These are phyloP conservation scores for Arachis hypogaea DNA, from an alignment of 306 rosid genomes.

Conservation along the genomic window DNA sequence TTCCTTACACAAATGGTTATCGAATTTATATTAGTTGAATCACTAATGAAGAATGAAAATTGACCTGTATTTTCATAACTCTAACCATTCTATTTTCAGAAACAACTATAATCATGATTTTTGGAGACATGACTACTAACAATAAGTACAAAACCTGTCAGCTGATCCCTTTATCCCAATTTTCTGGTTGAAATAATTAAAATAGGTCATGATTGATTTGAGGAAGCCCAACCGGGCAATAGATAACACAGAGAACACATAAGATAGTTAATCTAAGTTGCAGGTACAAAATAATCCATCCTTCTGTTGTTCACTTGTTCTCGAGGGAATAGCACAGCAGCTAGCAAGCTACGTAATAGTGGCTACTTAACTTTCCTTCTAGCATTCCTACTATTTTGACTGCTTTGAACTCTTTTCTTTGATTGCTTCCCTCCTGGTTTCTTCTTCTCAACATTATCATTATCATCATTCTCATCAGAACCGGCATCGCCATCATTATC, in stretches of 20 bases:
- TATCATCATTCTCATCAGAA: slow-evolving; percentile 39
- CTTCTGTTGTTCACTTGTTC: slow-evolving; percentile 11
- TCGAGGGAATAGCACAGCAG: slow-evolving; percentile 18
- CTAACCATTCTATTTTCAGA: not conserved
- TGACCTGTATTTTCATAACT: not conserved
- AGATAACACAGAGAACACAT: slow-evolving; percentile 10
- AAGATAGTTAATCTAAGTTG: slow-evolving; percentile 9
- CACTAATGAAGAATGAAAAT: not conserved
- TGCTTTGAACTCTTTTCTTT: slow-evolving; percentile 53
- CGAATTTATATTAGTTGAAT: not conserved
- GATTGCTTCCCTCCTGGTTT: slow-evolving; percentile 46
- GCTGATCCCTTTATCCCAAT: slow-evolving; percentile 12
- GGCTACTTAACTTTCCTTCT: slow-evolving; percentile 63
- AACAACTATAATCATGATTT: not conserved
- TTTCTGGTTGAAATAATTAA: not conserved
- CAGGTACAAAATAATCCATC: slow-evolving; percentile 27
- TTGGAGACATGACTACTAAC: not conserved
- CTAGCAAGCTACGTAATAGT: slow-evolving; percentile 15
- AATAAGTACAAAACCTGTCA: slow-evolving; percentile 37
- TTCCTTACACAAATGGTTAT: no score
- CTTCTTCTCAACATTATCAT: slow-evolving; percentile 46
- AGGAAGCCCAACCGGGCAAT: slow-evolving; percentile 2
- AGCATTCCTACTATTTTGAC: slow-evolving; percentile 47
- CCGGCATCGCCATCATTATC: slow-evolving; percentile 41
- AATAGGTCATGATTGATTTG: slow-evolving; percentile 22